phyloP scores from a whole-genome alignment of 352 stramenopile species.

The Phytophthora sp. region DNA sequence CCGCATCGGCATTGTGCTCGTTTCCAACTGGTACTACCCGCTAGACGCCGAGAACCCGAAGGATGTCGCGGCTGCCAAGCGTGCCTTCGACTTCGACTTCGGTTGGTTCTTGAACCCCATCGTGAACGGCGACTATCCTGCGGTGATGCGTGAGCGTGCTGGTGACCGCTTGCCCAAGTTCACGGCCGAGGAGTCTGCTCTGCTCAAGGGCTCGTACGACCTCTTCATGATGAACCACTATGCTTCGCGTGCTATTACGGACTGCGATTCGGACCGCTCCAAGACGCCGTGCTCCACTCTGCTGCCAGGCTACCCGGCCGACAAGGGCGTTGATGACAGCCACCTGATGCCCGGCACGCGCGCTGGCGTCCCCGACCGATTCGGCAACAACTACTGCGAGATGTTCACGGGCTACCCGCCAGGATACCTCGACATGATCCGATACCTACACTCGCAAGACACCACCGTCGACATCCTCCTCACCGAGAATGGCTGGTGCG shows the following conservation, averaged over 20 bases:
- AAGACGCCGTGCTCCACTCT: conserved; percentile 37
- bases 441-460: conserved; percentile 47
- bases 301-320: conserved; percentile 36
- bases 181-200: conserved; percentile 68
- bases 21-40: conserved; percentile 82
- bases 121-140: conserved; percentile 91
- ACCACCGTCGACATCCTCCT: conserved; percentile 42
- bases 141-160: conserved; percentile 85
- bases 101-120: conserved; percentile 94
- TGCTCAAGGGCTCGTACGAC: conserved; percentile 89
- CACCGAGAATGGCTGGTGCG: conserved; percentile 54
- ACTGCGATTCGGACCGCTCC: conserved; percentile 53
- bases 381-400: conserved; percentile 44
- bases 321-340: conserved; percentile 52
- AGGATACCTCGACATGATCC: conserved; percentile 46
- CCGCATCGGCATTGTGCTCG: conserved; percentile 93
- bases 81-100: conserved; percentile 91
- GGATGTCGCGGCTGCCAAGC: conserved; percentile 71
- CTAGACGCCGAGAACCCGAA: conserved; percentile 59
- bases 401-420: conserved; percentile 54
- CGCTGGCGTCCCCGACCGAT: conserved; percentile 31
- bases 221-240: conserved; percentile 98
- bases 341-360: conserved; percentile 67
- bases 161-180: conserved; percentile 89
- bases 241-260: conserved; percentile 59